phyloP scores from a whole-genome alignment of 441 rosid species.

The Geranium incanum region DNA sequence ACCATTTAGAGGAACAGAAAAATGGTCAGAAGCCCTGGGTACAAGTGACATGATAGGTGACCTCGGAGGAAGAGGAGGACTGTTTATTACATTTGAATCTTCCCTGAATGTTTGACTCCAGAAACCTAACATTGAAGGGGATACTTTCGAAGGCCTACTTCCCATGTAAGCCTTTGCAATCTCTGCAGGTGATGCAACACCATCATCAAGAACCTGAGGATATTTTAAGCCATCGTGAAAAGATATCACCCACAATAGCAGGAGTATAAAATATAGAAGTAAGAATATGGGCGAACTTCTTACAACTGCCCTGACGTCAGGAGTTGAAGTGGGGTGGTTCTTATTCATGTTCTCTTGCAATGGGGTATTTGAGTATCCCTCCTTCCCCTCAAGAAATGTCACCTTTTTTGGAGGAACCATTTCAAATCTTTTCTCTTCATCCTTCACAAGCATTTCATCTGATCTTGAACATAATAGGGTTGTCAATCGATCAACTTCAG shows the following conservation, averaged over 20 bases:
- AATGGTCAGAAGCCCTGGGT: conserved; percentile 40
- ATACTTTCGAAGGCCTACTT: conserved; percentile 64
- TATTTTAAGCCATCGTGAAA: conserved; percentile 31
- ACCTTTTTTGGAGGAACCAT: conserved; percentile 24
- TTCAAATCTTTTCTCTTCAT: conserved; percentile 35
- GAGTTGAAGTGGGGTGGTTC: conserved; percentile 27
- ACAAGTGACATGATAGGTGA: conserved; percentile 44
- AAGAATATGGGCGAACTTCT: conserved; percentile 18
- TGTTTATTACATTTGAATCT: conserved; percentile 35
- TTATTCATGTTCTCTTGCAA: not conserved
- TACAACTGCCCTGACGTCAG: conserved; percentile 42
- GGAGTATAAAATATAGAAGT: not conserved
- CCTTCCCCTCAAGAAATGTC: conserved; percentile 30
- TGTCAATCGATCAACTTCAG: conserved; percentile 77
- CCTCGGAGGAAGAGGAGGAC: conserved; percentile 27
- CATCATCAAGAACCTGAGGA: conserved; percentile 63
- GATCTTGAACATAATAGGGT: conserved; percentile 57
- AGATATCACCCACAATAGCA: conserved; percentile 15
- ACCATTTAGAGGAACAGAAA: conserved; percentile 49
- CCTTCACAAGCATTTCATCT: conserved; percentile 34
- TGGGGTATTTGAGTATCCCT: conserved; percentile 19
- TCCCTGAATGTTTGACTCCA: conserved; percentile 42
- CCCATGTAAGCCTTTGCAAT: conserved; percentile 98
- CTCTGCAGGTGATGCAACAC: conserved; percentile 79
- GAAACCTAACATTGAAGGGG: conserved; percentile 44